These are phyloP conservation scores for Durio zibethinus DNA, from an alignment of 345 rosid genomes.

Conservation along the genomic window DNA sequence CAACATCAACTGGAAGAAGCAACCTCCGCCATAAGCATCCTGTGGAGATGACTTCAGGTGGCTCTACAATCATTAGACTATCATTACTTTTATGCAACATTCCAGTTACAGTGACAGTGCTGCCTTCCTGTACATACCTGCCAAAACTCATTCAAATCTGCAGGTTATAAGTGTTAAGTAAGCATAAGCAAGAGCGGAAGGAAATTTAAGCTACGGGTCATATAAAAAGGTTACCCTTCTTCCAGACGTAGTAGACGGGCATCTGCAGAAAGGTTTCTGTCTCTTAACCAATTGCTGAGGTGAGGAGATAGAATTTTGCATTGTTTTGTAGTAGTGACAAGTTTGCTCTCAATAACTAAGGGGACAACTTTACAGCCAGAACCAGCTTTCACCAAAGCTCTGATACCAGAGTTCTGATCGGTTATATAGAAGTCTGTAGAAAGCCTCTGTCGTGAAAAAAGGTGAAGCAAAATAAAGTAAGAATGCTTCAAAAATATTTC, in stretches of 20 bases:
- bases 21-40: conserved; percentile 49
- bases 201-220: neutral
- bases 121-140: conserved; percentile 56
- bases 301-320: conserved; percentile 38
- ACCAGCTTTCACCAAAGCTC: conserved; percentile 51
- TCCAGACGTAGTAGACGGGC: conserved; percentile 38
- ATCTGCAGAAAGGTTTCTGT: conserved; percentile 40
- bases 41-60: conserved; percentile 40
- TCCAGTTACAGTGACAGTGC: conserved; percentile 43
- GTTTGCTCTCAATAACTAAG: conserved; percentile 42
- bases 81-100: conserved; percentile 33
- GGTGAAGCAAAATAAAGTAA: neutral
- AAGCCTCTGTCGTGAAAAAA: conserved; percentile 40
- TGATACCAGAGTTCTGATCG: conserved; percentile 42
- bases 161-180: conserved; percentile 12
- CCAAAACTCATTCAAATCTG: conserved; percentile 7
- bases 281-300: conserved; percentile 46
- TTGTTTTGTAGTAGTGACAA: conserved; percentile 38
- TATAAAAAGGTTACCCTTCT: conserved; percentile 38
- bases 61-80: conserved; percentile 39
- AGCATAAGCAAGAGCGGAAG: neutral
- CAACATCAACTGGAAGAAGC: conserved; percentile 44
- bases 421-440: conserved; percentile 56
- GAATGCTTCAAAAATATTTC: neutral
- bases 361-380: conserved; percentile 44